Evolutionary conservation across 108 stramenopile genomes (phyloP).

Genomic region (Cafeteria roenbergensis): DNA sequence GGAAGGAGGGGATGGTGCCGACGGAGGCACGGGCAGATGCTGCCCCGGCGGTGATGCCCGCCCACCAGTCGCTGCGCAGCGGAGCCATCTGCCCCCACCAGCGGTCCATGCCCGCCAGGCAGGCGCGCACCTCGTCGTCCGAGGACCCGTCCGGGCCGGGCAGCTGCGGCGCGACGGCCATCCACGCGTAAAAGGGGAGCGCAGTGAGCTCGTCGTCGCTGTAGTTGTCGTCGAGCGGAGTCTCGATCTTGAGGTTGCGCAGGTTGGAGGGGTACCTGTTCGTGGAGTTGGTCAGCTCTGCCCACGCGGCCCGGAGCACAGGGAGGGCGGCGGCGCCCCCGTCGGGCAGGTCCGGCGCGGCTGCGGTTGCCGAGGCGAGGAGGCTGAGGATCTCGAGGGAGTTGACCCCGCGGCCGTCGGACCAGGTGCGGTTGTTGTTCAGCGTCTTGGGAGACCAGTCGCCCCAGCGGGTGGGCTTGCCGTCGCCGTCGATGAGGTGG

Average conservation of each 20-base stretch:
- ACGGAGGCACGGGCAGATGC: neutral
- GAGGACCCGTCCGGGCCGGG: neutral
- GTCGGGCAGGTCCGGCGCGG: neutral
- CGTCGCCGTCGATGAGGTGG: neutral
- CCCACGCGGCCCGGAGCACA: neutral
- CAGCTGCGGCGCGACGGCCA: neutral
- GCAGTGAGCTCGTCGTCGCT: conserved; percentile 2
- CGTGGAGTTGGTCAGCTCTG: neutral
- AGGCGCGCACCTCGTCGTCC: neutral
- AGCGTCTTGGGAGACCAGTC: neutral
- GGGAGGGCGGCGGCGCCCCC: too few relatives aligned
- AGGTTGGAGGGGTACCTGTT: neutral
- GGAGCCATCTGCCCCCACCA: neutral
- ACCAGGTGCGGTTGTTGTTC: neutral
- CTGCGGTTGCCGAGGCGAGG: neutral
- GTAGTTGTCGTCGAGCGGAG: conserved; percentile 5
- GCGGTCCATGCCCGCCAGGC: neutral
- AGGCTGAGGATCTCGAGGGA: neutral
- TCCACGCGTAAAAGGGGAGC: neutral
- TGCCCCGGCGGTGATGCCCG: neutral
- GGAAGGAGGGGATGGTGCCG: neutral
- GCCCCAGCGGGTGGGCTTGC: neutral
- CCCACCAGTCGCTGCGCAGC: neutral
- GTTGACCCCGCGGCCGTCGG: neutral
- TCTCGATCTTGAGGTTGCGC: conserved; percentile 3